A percentile compares a stretch with the other conserved stretches of the same genome.
Conservation (phyloP, 2,329 filamentous ascomycete species). For the Onygenales sp. region DNA sequence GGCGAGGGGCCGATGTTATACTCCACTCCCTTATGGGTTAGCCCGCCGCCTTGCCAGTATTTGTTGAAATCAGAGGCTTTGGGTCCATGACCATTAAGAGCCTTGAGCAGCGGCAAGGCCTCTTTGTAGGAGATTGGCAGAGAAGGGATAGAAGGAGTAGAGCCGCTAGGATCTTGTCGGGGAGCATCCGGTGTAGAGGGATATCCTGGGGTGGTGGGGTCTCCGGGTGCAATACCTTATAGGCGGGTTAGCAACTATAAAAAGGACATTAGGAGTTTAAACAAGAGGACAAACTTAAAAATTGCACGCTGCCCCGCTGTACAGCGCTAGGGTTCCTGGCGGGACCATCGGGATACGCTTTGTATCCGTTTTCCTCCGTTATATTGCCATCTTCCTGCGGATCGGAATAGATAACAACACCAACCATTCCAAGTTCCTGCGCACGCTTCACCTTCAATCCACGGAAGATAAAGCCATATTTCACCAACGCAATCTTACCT, state of each 20-base stretch:
- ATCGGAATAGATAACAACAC: constrained; percentile 76
- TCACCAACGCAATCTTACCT: constrained; percentile 79
- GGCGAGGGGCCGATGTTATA: constrained; percentile 83
- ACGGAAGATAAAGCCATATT: constrained; percentile 79
- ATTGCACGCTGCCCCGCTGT: constrained; percentile 79
- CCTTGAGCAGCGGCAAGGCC: constrained; percentile 76
- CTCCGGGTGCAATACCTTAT: constrained; percentile 49
- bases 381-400: constrained; percentile 78
- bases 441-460: constrained; percentile 89
- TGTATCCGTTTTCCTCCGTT: constrained; percentile 71
- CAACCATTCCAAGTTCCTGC: constrained; percentile 81
- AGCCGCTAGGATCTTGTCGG: constrained; percentile 58
- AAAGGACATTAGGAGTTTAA: not conserved
- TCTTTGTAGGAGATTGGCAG: constrained; percentile 84
- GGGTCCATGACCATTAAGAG: constrained; percentile 81
- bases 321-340: constrained; percentile 82
- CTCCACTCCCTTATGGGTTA: constrained; percentile 68
- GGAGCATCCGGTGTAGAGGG: constrained; percentile 84
- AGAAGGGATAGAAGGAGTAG: constrained; percentile 78
- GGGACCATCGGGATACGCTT: constrained; percentile 73
- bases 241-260: constrained; percentile 12
- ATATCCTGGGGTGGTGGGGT: constrained; percentile 90
- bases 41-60: constrained; percentile 63
- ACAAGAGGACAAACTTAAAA: constrained; percentile 53
- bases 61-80: constrained; percentile 63